phyloP scores from a whole-genome alignment of 306 rosid genomes.

The Rosa rugosa region DNA sequence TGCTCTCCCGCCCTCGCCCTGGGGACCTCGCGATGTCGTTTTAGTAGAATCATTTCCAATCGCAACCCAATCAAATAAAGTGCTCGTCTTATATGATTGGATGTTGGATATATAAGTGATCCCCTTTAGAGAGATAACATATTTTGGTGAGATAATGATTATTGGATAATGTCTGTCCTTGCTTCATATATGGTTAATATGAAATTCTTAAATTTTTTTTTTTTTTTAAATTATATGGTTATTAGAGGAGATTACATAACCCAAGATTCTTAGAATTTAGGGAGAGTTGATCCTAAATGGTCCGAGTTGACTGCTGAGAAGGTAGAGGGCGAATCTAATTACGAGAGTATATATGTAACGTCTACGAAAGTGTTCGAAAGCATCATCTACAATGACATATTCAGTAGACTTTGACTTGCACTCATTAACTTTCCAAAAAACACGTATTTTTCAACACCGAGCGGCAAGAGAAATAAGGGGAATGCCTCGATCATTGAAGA shows the following conservation, averaged over 20 bases:
- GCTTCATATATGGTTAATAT: not conserved
- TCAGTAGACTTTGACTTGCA: not conserved
- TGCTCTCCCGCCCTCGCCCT: not conserved
- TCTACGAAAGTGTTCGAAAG: not conserved
- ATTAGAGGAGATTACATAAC: too few relatives aligned
- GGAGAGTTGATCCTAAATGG: not conserved
- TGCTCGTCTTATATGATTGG: conserved; percentile 26
- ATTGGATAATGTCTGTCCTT: not conserved
- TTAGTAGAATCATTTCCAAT: conserved; percentile 20
- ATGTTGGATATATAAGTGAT: conserved; percentile 7
- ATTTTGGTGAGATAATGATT: not conserved
- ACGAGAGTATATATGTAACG: not conserved
- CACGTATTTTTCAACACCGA: too few relatives aligned
- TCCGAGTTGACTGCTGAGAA: not conserved
- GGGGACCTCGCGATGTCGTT: conserved; percentile 28
- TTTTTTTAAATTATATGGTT: too few relatives aligned
- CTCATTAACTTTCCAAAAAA: not conserved
- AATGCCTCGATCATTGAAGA: not conserved
- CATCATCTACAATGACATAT: not conserved
- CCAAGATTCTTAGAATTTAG: not conserved
- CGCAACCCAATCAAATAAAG: conserved; percentile 8
- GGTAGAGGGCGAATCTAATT: not conserved
- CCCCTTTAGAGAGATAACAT: not conserved
- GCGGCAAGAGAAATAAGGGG: not conserved
- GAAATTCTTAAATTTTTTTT: too few relatives aligned